Percentiles rank a stretch among this genome's conserved stretches.
Evolutionary conservation across 2,329 filamentous ascomycete species (phyloP).

Genomic region (Aureobasidium mangrovei): DNA sequence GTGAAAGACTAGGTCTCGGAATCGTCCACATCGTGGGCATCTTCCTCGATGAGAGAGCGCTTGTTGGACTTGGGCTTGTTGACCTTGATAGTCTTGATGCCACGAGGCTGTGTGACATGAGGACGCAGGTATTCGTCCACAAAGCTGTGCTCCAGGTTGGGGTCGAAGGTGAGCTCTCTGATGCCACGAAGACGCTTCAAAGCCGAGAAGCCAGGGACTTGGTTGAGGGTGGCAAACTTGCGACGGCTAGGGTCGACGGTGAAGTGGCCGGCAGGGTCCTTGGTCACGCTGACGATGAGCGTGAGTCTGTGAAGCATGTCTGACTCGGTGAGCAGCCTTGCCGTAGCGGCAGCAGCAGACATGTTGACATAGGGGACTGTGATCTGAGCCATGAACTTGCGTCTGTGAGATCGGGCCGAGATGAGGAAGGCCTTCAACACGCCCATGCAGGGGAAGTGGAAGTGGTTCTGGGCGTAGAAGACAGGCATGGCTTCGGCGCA

Average conservation of each 20-base stretch:
- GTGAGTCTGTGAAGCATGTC: not conserved
- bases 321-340: constrained; percentile 2
- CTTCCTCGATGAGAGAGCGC: not conserved
- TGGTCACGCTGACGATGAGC: not conserved
- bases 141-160: not conserved
- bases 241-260: not conserved
- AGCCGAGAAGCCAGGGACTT: not conserved
- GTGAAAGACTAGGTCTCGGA: not conserved
- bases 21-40: not conserved
- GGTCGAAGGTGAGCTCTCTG: not conserved
- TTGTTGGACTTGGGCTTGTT: not conserved
- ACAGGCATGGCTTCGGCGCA: constrained; percentile 16
- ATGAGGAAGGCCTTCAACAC: not conserved
- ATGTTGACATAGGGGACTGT: not conserved
- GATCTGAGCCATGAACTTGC: not conserved
- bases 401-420: not conserved
- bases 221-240: not conserved
- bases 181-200: constrained; percentile 7
- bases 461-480: constrained; percentile 18
- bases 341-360: not conserved
- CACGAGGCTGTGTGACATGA: not conserved
- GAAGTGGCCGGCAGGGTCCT: constrained; percentile 1
- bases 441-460: constrained; percentile 5
- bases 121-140: constrained; percentile 8
- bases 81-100: not conserved